Evolutionary conservation across 2,329 filamentous ascomycete species (phyloP).

Genomic region (Sclerotinia sclerotiorum): DNA sequence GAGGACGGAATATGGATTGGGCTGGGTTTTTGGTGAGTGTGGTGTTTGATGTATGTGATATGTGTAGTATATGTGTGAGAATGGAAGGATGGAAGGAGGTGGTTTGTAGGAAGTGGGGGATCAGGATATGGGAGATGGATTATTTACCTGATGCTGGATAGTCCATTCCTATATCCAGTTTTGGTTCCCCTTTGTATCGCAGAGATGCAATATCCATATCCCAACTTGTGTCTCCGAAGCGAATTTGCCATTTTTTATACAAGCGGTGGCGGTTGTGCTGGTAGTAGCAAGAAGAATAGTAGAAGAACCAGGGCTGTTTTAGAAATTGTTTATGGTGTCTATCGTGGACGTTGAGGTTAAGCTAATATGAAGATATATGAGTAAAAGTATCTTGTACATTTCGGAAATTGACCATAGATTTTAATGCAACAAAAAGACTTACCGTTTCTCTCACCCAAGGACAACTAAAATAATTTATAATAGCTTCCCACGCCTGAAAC

Average conservation of each 20-base stretch:
- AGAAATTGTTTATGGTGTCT: not conserved
- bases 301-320: conserved; percentile 29
- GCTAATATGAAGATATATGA: not conserved
- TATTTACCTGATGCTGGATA: not conserved
- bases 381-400: not conserved
- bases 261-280: conserved; percentile 25
- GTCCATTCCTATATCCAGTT: conserved; percentile 16
- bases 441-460: conserved; percentile 31
- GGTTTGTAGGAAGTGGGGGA: not conserved
- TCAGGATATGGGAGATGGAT: not conserved
- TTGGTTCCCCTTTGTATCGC: conserved; percentile 15
- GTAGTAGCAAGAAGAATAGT: conserved; percentile 32
- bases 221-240: conserved; percentile 28
- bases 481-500: conserved; percentile 22
- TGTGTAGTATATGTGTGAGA: too few relatives aligned
- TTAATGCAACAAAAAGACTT: conserved; percentile 7
- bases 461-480: conserved; percentile 32
- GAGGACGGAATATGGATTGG: not conserved
- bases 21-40: not conserved
- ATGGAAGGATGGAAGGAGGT: not conserved
- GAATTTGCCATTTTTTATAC: conserved; percentile 29
- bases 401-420: not conserved
- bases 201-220: conserved; percentile 29
- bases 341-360: not conserved
- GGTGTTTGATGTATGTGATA: too few relatives aligned